Evolutionary conservation across 768 basidiomycete species (phyloP).

Genomic region (Leccinum rimulosum): DNA sequence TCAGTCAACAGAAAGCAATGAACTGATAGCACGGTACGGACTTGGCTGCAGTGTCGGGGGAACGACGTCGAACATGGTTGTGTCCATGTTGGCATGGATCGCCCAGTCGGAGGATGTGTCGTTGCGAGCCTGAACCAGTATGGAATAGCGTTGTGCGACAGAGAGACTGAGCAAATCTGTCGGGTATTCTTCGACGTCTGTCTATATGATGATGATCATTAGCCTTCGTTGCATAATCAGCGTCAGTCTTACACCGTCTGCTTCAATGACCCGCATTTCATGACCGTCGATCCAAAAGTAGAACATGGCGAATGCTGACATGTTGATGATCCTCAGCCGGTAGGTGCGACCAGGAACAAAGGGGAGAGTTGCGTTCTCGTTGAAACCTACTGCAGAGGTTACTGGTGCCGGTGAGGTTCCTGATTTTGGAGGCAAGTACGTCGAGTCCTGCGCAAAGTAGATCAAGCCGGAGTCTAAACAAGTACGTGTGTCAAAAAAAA

Average conservation of each 20-base stretch:
- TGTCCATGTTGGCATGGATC: constrained; percentile 90
- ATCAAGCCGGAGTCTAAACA: constrained; percentile 70
- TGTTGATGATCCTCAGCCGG: constrained; percentile 84
- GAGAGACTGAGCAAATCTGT: constrained; percentile 72
- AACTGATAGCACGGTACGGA: constrained; percentile 33
- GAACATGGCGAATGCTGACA: constrained; percentile 68
- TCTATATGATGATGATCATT: constrained; percentile 37
- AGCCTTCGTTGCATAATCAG: not conserved
- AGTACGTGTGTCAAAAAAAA: not conserved
- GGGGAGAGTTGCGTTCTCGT: constrained; percentile 79
- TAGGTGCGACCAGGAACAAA: constrained; percentile 89
- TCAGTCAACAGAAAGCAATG: not conserved
- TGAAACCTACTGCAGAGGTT: constrained; percentile 70
- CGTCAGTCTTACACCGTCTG: constrained; percentile 61
- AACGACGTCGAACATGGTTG: constrained; percentile 82
- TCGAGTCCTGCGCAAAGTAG: constrained; percentile 75
- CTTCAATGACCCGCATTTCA: constrained; percentile 81
- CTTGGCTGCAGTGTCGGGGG: constrained; percentile 74
- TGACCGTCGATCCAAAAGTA: constrained; percentile 91
- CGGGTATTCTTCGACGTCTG: constrained; percentile 71
- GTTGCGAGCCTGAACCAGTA: constrained; percentile 89
- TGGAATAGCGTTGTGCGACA: constrained; percentile 90
- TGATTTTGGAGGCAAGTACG: constrained; percentile 62
- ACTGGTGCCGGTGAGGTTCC: constrained; percentile 46
- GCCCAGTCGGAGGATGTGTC: constrained; percentile 83